Evolutionary conservation across 352 stramenopile genomes (phyloP), one percentile per base, ranked within the genome.

Genomic region (Phytophthora foliorum): DNA sequence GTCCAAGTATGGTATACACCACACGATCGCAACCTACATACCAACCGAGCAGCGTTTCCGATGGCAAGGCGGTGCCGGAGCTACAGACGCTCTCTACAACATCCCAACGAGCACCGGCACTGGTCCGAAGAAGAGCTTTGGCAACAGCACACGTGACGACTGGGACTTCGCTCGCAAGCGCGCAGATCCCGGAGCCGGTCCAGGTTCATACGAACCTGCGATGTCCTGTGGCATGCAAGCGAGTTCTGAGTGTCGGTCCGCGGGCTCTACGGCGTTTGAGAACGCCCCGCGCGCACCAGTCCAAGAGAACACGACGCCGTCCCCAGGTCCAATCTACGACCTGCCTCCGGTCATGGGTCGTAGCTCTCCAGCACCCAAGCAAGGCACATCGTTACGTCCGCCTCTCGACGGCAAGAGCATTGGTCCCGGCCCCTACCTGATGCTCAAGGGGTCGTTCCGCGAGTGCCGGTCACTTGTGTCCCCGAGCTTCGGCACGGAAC

Each of bases 281-380:
- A 92, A 94, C 46, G 88, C 84, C 4, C 52, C 82, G 1, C 80
- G 86, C 6, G 64, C 79, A 14, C 41, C 77, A 1, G 50, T 84
- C 2, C 69, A 78, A 34, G 77, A 82, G 21, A 85, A 93, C 60
- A 69, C 71, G 27, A 93, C 88, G 42, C 78, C 83, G 17, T 91
- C 82, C 13, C 86, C 88, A 2, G 88, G 86, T 0, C 86, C 88
- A 4, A 89, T 95, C 55, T 95, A 95, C 66, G 81, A 93, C 24
- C 67, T 93, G 6, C 75, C 80, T 5, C 74, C 75, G 13, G 67
- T 79, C 2, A 77, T 90, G 31, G 80, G 86, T 38, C 71, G 63
- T 42, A 69, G 72, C 1, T 68, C 63, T 3, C 52, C 72, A 9
- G 80, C 80, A 10, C 64, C 82, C 36, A 91, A 90, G 60, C 89